phyloP scores from a whole-genome alignment of 2,329 filamentous ascomycete species.

The Aspergillus floridensis region DNA sequence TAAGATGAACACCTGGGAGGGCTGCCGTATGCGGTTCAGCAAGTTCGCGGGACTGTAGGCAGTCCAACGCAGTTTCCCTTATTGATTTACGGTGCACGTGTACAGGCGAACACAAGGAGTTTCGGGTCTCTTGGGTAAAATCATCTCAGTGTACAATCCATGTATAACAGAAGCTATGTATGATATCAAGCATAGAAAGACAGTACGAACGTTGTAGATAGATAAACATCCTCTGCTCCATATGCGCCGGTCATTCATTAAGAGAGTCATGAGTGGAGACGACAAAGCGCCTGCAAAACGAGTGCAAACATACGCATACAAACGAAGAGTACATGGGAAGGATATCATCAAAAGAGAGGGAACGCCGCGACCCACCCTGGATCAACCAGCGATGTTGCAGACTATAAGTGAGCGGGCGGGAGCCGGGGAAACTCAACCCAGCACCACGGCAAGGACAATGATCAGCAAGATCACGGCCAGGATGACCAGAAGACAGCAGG shows the following conservation, averaged over 20 bases:
- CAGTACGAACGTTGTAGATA: conserved; percentile 20
- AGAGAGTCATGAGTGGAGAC: conserved; percentile 12
- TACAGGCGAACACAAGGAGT: conserved; percentile 28
- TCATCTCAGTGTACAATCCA: conserved; percentile 31
- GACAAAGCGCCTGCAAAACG: conserved; percentile 9
- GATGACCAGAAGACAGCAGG: conserved; percentile 86
- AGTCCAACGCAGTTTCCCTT: neutral
- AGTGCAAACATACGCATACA: conserved; percentile 21
- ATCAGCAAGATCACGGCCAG: conserved; percentile 85
- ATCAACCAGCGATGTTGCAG: conserved; percentile 2
- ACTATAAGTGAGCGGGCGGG: conserved; percentile 4
- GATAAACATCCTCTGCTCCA: conserved; percentile 27
- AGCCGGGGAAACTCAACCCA: conserved; percentile 55
- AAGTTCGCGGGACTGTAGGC: conserved; percentile 47
- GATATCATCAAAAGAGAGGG: conserved; percentile 33
- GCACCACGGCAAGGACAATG: conserved; percentile 78
- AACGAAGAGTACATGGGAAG: conserved; percentile 27
- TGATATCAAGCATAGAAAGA: conserved; percentile 27
- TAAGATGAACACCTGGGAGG: conserved; percentile 63
- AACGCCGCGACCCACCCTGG: conserved; percentile 6
- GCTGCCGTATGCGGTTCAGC: conserved; percentile 56
- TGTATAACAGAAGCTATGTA: conserved; percentile 37
- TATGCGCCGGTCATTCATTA: conserved; percentile 16
- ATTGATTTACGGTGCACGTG: conserved; percentile 16
- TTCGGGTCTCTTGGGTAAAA: conserved; percentile 18